Evolutionary conservation across 2,329 filamentous ascomycete species (phyloP), one percentile per base, ranked within the genome.

Genomic region (Pseudocercospora eumusae): DNA sequence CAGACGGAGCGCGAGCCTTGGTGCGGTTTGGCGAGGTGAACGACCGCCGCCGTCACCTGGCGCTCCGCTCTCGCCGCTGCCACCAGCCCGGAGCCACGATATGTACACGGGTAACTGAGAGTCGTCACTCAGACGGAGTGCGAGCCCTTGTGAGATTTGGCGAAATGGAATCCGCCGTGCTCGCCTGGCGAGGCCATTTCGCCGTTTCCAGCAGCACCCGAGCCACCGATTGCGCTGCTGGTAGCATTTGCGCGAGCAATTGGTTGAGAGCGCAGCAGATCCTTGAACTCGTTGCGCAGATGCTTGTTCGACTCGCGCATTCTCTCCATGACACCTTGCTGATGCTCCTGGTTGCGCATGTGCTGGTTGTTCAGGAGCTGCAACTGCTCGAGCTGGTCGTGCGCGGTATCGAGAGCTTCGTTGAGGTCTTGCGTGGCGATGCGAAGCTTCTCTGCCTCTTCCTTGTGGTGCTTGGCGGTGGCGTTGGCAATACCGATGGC

Each of bases 401-500:
- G 40, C 13, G 47, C 23, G 8, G 33, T 6, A 18, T 49, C 56
- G 2, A 55, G 23, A 45, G 42, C 49, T 8, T 55, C 47, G 27
- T 59, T 36, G 44, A 62, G 40, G 13, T 47, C 21, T n/a, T 59
- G 4, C 13, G 45, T 15, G 8, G 45, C 36, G 18, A 31, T 25
- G 15, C 40, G 40, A 1, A 63, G 45, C n/a, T 31, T 33, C 52
- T 52, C 20, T 8, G 58, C 56, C n/a, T 63, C 52, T 10, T 54
- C 57, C 7, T 54, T 28, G 31, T 42, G 56, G 31, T 59, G 53
- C 28, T 33, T 57, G 4, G 42, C 52, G 13, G 42, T 53, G 28
- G 25, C 21, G n/a, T 56, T 52, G 45, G 61, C 57, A 15, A 21
- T 53, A 11, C 56, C 52, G n/a, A 63, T 33, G 42, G 56, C 57